Percentiles rank a stretch among this genome's conserved stretches.
Conservation (phyloP, 495 filamentous ascomycete species). For the Lindgomyces ingoldianus region DNA sequence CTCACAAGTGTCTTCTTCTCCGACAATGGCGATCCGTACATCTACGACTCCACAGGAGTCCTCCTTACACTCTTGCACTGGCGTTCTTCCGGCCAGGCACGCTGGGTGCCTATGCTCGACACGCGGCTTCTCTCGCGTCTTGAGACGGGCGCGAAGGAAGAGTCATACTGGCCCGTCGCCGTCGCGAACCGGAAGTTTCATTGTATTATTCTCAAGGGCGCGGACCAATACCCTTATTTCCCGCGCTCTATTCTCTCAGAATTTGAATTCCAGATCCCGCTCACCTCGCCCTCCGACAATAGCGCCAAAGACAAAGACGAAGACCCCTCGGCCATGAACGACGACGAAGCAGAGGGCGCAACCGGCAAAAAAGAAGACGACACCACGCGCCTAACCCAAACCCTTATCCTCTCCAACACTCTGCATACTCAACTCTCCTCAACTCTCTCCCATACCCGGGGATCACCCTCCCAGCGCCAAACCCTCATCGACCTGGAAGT, state of each 20-base stretch:
- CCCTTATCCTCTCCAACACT: slow-evolving; percentile 73
- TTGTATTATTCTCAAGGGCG: slow-evolving; percentile 97
- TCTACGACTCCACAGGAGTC: slow-evolving; percentile 89
- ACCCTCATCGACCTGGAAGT: slow-evolving; percentile 69
- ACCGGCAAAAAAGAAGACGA: slow-evolving; percentile 43
- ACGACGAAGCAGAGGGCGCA: slow-evolving; percentile 42
- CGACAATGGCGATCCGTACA: slow-evolving; percentile 85
- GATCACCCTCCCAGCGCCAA: slow-evolving; percentile 62
- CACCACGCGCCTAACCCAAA: slow-evolving; percentile 56
- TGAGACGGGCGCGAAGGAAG: slow-evolving; percentile 77
- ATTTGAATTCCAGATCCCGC: slow-evolving; percentile 86
- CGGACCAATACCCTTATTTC: slow-evolving; percentile 91
- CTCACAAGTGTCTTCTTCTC: slow-evolving; percentile 88
- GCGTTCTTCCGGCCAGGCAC: slow-evolving; percentile 79
- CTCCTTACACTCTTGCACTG: slow-evolving; percentile 87
- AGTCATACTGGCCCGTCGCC: slow-evolving; percentile 93
- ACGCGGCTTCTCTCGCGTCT: slow-evolving; percentile 80
- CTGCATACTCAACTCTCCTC: slow-evolving; percentile 71
- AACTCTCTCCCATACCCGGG: slow-evolving; percentile 61
- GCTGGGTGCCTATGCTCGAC: slow-evolving; percentile 89
- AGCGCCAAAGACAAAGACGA: slow-evolving; percentile 44
- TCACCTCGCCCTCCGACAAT: slow-evolving; percentile 55
- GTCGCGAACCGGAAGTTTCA: slow-evolving; percentile 92
- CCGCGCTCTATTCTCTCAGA: slow-evolving; percentile 88
- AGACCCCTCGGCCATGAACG: slow-evolving; percentile 42